Percentiles rank a stretch among this genome's conserved stretches.
Conservation (phyloP, 257 asterid genomes). For the Przewalskia tangutica region DNA sequence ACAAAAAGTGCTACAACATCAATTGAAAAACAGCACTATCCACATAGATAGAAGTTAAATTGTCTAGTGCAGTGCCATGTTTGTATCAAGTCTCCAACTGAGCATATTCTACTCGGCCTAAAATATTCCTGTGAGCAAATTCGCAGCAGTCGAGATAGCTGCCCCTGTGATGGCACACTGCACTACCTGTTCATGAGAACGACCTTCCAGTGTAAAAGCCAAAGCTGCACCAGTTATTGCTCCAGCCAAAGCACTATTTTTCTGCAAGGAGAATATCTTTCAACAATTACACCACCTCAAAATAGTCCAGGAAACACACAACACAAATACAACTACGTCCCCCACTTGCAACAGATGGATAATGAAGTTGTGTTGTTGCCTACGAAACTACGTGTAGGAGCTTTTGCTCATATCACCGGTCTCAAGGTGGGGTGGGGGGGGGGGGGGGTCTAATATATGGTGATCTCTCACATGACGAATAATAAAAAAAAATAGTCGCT, state of each 20-base stretch:
- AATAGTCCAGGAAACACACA: neutral
- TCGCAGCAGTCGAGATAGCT: constrained; percentile 80
- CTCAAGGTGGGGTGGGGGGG: neutral
- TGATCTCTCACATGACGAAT: neutral
- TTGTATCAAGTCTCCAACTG: neutral
- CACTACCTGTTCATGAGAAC: constrained; percentile 67
- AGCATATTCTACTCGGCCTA: constrained; percentile 4
- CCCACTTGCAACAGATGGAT: neutral
- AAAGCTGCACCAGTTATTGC: constrained; percentile 85
- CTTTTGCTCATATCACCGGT: neutral
- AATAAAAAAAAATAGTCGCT: neutral
- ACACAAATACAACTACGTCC: too few species aligned
- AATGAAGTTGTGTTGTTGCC: neutral
- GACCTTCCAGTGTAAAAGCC: constrained; percentile 52
- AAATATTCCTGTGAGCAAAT: constrained; percentile 69
- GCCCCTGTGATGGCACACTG: constrained; percentile 90
- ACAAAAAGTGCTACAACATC: neutral
- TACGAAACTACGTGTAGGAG: neutral
- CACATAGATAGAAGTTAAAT: neutral
- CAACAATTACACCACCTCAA: neutral
- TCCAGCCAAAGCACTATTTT: constrained; percentile 81
- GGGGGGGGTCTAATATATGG: neutral
- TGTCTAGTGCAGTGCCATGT: neutral
- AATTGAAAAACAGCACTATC: neutral
- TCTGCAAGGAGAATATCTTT: constrained; percentile 26